Conservation (phyloP, 768 basidiomycete species). For the Steccherinum ochraceum region DNA sequence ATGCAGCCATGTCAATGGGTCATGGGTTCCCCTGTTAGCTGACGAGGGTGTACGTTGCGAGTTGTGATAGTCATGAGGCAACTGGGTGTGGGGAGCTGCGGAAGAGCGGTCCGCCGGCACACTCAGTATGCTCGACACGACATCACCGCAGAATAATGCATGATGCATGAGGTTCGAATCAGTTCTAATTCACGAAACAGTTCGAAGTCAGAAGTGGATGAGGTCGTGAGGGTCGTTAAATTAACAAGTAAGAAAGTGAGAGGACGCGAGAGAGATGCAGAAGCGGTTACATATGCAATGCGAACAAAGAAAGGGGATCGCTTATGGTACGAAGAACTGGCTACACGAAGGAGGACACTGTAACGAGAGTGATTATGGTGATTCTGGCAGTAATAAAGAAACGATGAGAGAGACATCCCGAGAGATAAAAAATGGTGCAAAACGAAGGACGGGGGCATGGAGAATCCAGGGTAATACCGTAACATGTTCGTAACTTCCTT, state of each 20-base stretch:
- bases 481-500: background rate
- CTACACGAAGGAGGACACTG: slow-evolving; percentile 3
- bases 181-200: too few relatives aligned
- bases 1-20: too few relatives aligned
- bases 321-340: slow-evolving; percentile 4
- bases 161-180: too few relatives aligned
- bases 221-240: slow-evolving; percentile 7
- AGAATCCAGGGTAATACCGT: background rate
- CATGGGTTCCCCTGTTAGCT: too few relatives aligned
- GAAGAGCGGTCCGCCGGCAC: too few relatives aligned
- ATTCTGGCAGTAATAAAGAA: background rate
- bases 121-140: too few relatives aligned
- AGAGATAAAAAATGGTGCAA: slow-evolving; percentile 1
- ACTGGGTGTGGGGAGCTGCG: too few relatives aligned
- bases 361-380: background rate
- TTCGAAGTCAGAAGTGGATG: background rate
- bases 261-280: too few relatives aligned
- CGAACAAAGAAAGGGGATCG: slow-evolving; percentile 5
- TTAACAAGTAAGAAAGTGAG: background rate
- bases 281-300: slow-evolving; percentile 13
- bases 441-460: background rate
- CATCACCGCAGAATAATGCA: too few relatives aligned
- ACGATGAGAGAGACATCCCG: slow-evolving; percentile 1
- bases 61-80: too few relatives aligned
- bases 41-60: too few relatives aligned